phyloP scores from a whole-genome alignment of 805 yeast species.

The Ogataea pini region DNA sequence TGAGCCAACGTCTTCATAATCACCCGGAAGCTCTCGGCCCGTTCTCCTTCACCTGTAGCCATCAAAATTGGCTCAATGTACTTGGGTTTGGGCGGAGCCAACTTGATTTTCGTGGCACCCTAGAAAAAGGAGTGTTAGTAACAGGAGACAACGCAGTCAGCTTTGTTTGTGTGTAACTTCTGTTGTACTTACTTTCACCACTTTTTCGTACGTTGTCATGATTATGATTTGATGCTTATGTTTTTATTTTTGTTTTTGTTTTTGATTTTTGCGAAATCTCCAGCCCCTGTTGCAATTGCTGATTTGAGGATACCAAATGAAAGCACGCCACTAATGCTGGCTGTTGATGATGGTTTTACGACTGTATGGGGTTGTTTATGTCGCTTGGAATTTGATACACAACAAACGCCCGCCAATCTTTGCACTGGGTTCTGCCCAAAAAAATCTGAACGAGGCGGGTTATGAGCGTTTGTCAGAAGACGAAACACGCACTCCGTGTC shows the following conservation, averaged over 20 bases:
- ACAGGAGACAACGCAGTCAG: no score
- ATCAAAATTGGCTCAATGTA: conserved; percentile 90
- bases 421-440: not conserved
- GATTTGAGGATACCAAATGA: not conserved
- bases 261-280: not conserved
- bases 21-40: conserved; percentile 56
- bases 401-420: conserved; percentile 6
- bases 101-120: conserved; percentile 72
- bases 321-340: no score
- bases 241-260: no score
- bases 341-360: no score
- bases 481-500: not conserved
- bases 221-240: not conserved
- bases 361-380: not conserved
- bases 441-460: not conserved
- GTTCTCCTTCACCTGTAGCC: conserved; percentile 56
- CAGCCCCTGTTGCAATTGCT: not conserved
- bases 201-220: conserved; percentile 29
- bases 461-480: not conserved
- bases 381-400: not conserved
- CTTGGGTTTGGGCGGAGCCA: conserved; percentile 98
- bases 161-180: no score
- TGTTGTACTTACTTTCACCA: conserved; percentile 21
- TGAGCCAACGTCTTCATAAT: conserved; percentile 64
- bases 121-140: conserved; percentile 17